phyloP scores from a whole-genome alignment of 164 flowering plant species.

The Liquidambar formosana region DNA sequence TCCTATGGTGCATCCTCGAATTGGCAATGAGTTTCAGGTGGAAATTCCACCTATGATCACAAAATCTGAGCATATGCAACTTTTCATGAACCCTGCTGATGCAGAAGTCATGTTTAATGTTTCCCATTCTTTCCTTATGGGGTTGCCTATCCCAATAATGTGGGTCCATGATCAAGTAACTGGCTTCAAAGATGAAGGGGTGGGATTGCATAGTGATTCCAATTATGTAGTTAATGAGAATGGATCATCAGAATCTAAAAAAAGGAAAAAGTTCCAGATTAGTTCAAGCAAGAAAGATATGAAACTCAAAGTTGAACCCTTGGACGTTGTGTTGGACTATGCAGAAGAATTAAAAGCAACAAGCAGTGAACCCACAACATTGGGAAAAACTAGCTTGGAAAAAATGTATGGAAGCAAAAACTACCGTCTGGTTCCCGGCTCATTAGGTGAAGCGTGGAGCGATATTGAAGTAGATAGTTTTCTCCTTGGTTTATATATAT shows the following conservation, averaged over 20 bases:
- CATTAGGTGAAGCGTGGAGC: constrained; percentile 46
- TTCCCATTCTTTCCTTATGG: constrained; percentile 28
- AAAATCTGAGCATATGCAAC: constrained; percentile 23
- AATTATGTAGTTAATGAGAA: constrained; percentile 3
- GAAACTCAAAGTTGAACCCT: constrained; percentile 19
- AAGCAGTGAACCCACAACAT: constrained; percentile 4
- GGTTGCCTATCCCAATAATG: constrained; percentile 56
- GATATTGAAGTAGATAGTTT: constrained; percentile 60
- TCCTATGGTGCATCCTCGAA: constrained; percentile 56
- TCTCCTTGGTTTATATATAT: constrained; percentile 80
- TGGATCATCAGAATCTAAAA: constrained; percentile 15
- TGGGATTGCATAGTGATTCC: constrained; percentile 6
- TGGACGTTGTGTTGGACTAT: constrained; percentile 1
- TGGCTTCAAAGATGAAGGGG: constrained; percentile 15
- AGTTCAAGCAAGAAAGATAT: neutral
- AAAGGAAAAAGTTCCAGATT: neutral
- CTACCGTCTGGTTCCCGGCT: constrained; percentile 47
- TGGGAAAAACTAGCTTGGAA: constrained; percentile 5
- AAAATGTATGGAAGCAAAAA: constrained; percentile 6
- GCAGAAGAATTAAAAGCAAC: neutral
- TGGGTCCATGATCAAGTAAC: constrained; percentile 35
- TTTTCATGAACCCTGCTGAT: constrained; percentile 14
- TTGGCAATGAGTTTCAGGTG: constrained; percentile 75
- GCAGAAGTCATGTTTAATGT: constrained; percentile 9
- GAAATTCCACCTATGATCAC: constrained; percentile 53